Evolutionary conservation across 306 rosid genomes (phyloP), one percentile per base, ranked within the genome.

Genomic region (Citrullus mucosospermus): DNA sequence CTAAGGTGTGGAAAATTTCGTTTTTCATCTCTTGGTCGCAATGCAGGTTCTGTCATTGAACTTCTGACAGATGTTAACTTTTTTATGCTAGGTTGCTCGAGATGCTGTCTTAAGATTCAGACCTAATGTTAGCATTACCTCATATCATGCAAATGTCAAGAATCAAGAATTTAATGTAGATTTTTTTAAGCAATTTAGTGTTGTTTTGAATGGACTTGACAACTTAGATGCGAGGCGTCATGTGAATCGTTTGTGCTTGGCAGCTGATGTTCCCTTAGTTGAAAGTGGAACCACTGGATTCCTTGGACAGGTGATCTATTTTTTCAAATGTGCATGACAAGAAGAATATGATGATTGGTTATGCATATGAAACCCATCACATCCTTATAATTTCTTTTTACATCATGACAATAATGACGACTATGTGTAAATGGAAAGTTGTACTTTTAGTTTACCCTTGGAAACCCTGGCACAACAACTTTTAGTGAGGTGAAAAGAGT

Each of bases 251-350:
- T 79, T 96, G 63, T 90, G 98, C 88, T 86, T 96, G 91, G 97
- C 98, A 80, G 97, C 99, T 85, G 84, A 90, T 69, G 96, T 96
- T 78, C 97, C 99, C 71, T 81, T 96, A 79, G 95, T 96, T 80
- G 99, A 93, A 88, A 96, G 99, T 89, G 99, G 99, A 82, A 96
- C 99, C 46, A 96, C 99, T 85, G 99, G 99, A 75, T 96, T 96
- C 86, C 99, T 96, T 78, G 99, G 99, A 61, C 99, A 96, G 99
- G 99, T 96, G 46, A 82, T 38, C 80, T 79, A 43, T 61, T 80
- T 76, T 38, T 80, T 59, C 72, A 78, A 77, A 79, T 41, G 76
- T 81, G 57, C 67, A 57, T 74, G 55, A 18, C 61, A 32, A 75
- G 11, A 18, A 56, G 30, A 43, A 16, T 54, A 54, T 30, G 5